Evolutionary conservation across 192 early-diverging fungal species (phyloP), one percentile per base, ranked within the genome.

Genomic region (Pilobolus umbonatus): DNA sequence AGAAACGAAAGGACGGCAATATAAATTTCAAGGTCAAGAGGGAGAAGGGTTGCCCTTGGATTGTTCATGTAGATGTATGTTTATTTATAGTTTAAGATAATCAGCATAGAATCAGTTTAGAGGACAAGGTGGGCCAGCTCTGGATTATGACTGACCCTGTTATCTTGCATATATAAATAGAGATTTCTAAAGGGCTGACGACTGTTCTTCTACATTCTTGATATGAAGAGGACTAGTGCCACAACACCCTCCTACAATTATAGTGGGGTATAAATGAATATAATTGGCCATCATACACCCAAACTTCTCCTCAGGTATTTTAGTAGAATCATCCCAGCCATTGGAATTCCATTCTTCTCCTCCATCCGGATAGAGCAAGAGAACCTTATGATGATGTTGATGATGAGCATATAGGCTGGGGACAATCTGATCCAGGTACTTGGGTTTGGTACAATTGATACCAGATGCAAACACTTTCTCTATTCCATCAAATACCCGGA

Each of bases 361-460:
- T 17, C 72, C 71, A 48, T 83, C 77, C 3, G 83, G 84, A 45
- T 84, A 85, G 19, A 77, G 65, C 1, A 85, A 15, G 0, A 81
- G 49, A 15, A 66, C 65, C 63, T 76, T 79, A 0, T 46, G 22
- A 1, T 48, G 57, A 0, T 25, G 53, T 25, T 38, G 28, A 4
- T 19, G 45, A 0, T 69, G 51, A n/a, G 29, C 15, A 17, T 46
- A 30, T 15, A 40, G 51, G 8, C 40, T 56, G 11, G 50, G 15
- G 32, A 71, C 12, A 0, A 77, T 53, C 2, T 66, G 30, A 0
- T 25, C 26, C 9, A 79, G 68, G 48, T 57, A 65, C 26, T 51
- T 32, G 4, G 81, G 80, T 19, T 74, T 72, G 2, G 79, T 79
- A 55, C 88, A 88, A 64, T 90, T 90, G 31, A 88, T 61, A 22